These are phyloP conservation scores for Berkeleyomyces rouxiae DNA, from an alignment of 2,329 filamentous ascomycete genomes.

Conservation along the genomic window DNA sequence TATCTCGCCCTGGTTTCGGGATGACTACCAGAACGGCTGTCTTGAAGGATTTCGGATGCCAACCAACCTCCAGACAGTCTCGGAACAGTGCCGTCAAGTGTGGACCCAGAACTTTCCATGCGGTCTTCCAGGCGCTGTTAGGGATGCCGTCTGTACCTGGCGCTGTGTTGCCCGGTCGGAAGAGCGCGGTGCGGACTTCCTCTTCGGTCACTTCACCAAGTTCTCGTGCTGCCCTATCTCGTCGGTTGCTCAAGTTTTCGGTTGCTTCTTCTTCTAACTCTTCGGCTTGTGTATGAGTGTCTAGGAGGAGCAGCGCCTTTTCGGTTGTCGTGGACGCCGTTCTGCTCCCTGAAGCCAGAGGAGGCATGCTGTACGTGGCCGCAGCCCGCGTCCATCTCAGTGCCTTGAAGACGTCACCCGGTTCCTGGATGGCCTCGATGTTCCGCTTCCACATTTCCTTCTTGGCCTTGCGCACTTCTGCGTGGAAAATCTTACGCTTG, in stretches of 20 bases:
- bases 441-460: too few species aligned
- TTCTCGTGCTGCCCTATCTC: too few species aligned
- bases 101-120: neutral
- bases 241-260: too few species aligned
- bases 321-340: neutral
- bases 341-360: neutral
- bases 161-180: neutral
- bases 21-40: too few species aligned
- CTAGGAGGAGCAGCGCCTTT: neutral
- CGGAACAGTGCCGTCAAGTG: neutral
- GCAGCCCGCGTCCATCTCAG: neutral
- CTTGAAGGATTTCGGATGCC: neutral
- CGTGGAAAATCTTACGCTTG: too few species aligned
- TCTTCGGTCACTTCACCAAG: too few species aligned
- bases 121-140: neutral
- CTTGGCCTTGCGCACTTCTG: too few species aligned
- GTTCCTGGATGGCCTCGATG: neutral
- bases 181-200: neutral
- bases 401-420: neutral
- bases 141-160: neutral
- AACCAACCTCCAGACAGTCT: neutral
- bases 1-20: too few species aligned
- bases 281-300: neutral
- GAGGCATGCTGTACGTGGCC: neutral
- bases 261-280: too few species aligned